Conservation (phyloP, 208 protist species). For the Acanthamoeba royreba region DNA sequence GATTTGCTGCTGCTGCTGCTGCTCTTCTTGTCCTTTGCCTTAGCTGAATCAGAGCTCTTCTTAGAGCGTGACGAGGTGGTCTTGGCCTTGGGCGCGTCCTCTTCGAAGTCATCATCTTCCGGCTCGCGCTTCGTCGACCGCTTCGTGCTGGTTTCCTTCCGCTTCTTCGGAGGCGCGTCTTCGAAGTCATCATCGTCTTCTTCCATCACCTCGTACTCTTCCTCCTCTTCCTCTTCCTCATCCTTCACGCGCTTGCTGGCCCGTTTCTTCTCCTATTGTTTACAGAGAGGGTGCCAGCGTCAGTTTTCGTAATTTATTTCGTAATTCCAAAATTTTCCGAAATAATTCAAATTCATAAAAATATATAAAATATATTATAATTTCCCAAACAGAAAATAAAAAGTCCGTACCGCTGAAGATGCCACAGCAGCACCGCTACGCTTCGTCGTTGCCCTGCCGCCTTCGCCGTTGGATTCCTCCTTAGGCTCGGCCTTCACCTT, state of each 20-base stretch:
- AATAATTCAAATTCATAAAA: background rate
- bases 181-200: background rate
- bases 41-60: background rate
- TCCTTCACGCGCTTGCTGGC: background rate
- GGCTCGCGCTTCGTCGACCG: background rate
- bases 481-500: background rate
- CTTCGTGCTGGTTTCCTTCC: background rate
- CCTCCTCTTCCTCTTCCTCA: background rate
- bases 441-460: background rate
- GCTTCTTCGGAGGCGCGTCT: background rate
- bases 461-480: no score
- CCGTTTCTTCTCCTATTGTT: background rate
- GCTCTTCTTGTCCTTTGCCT: background rate
- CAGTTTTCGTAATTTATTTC: background rate
- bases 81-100: background rate
- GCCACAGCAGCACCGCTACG: background rate
- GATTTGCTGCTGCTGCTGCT: background rate
- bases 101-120: conserved; percentile 29
- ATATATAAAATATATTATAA: no score
- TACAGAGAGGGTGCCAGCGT: no score
- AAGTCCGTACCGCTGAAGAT: background rate
- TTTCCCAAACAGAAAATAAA: no score
- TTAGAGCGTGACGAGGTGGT: background rate
- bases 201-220: background rate
- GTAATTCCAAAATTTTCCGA: background rate